Percentiles rank a stretch among this genome's conserved stretches.
These are phyloP conservation scores for Clavaria fumosa DNA, from an alignment of 768 basidiomycete genomes.

Conservation along the genomic window DNA sequence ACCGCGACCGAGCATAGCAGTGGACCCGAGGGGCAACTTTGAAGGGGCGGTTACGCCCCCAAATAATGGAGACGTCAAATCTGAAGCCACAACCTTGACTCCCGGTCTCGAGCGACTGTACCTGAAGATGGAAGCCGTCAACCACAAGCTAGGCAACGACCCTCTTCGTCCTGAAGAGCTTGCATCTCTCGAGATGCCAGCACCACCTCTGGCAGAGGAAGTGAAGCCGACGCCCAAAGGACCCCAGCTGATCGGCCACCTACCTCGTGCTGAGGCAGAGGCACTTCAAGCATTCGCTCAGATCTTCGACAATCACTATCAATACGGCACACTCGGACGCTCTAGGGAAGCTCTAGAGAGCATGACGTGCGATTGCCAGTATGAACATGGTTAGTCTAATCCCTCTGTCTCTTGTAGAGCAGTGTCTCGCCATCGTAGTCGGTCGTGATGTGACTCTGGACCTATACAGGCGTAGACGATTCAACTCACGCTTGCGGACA, in stretches of 20 bases:
- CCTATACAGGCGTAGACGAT: constrained; percentile 38
- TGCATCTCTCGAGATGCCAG: background rate
- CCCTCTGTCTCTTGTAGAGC: background rate
- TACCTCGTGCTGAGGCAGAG: constrained; percentile 60
- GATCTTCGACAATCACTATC: constrained; percentile 70
- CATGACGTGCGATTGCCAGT: constrained; percentile 90
- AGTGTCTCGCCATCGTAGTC: constrained; percentile 4
- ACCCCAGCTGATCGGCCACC: constrained; percentile 64
- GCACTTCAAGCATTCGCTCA: constrained; percentile 61
- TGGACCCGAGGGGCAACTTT: too few species aligned
- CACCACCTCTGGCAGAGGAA: constrained; percentile 9
- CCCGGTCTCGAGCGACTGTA: too few species aligned
- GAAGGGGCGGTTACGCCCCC: too few species aligned
- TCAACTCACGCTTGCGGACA: constrained; percentile 65
- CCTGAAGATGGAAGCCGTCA: background rate
- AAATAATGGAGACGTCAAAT: too few species aligned
- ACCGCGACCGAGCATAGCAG: too few species aligned
- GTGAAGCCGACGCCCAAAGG: constrained; percentile 24
- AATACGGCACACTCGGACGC: constrained; percentile 74
- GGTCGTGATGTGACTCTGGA: background rate
- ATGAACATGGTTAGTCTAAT: constrained; percentile 56
- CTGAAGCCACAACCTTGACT: too few species aligned
- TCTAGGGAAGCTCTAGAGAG: constrained; percentile 82
- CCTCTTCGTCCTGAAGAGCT: background rate
- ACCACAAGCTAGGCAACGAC: background rate